Evolutionary conservation across 2,329 filamentous ascomycete genomes (phyloP).

Genomic region (Clonostachys rosea): DNA sequence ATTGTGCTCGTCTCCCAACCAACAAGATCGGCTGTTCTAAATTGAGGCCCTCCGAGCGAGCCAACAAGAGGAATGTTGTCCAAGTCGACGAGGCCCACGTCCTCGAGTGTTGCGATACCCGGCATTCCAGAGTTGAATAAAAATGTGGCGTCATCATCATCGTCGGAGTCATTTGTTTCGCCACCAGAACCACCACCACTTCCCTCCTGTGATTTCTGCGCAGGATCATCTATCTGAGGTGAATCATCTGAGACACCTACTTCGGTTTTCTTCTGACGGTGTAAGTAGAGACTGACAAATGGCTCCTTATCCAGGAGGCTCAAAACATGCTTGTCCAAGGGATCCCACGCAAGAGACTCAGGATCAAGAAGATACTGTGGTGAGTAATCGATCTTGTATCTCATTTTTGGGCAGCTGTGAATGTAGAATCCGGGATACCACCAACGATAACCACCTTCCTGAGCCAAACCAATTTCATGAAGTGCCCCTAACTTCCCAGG

Average conservation of each 20-base stretch:
- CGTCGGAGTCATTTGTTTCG: constrained; percentile 8
- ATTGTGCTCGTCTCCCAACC: constrained; percentile 54
- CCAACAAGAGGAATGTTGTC: constrained; percentile 53
- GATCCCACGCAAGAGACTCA: constrained; percentile 57
- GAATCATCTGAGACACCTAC: background rate
- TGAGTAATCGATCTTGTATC: constrained; percentile 76
- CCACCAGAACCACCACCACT: constrained; percentile 3
- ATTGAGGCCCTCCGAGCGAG: constrained; percentile 25
- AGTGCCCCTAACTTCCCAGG: constrained; percentile 75
- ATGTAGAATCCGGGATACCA: constrained; percentile 85
- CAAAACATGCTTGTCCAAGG: constrained; percentile 47
- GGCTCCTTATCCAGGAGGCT: constrained; percentile 45
- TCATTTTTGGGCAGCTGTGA: constrained; percentile 76
- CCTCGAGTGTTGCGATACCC: constrained; percentile 52
- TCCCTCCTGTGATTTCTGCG: constrained; percentile 2
- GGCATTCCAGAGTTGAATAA: constrained; percentile 63
- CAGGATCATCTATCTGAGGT: background rate
- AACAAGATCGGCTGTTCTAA: constrained; percentile 45
- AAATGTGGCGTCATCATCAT: constrained; percentile 13
- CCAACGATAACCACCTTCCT: constrained; percentile 65
- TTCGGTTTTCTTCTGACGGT: constrained; percentile 12
- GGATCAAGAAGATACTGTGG: constrained; percentile 73
- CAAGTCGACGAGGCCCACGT: constrained; percentile 51
- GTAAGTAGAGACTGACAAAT: constrained; percentile 46
- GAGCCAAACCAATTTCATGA: constrained; percentile 65